phyloP scores from a whole-genome alignment of 352 stramenopile species.

The Globisporangium irregulare region DNA sequence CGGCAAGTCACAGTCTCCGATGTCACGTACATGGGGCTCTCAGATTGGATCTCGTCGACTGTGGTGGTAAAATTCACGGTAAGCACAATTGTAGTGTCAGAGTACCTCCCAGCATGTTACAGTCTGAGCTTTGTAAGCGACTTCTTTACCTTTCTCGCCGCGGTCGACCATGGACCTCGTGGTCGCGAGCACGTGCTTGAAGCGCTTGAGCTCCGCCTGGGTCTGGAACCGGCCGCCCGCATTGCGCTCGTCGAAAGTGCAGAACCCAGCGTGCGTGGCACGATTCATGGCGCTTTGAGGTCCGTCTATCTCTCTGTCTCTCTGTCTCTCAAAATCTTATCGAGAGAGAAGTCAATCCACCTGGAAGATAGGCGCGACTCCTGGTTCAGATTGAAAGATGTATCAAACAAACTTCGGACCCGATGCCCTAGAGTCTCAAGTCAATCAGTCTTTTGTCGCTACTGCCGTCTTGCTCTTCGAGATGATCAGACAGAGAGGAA shows the following conservation, averaged over 20 bases:
- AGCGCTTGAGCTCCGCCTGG: conserved; percentile 68
- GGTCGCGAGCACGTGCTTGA: conserved; percentile 64
- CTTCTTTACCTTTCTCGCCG: conserved; percentile 43
- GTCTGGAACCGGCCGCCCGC: conserved; percentile 71
- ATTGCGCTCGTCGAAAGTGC: conserved; percentile 76
- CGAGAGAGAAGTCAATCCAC: not conserved
- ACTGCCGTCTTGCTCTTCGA: not conserved
- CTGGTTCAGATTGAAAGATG: not conserved
- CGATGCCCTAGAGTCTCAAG: not conserved
- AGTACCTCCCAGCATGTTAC: not conserved
- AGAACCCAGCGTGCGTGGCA: conserved; percentile 61
- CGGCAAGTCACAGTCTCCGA: too few species aligned
- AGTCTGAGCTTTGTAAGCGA: too few species aligned
- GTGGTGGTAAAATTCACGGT: not conserved
- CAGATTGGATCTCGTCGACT: conserved; percentile 41
- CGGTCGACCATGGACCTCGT: conserved; percentile 49
- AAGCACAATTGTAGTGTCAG: not conserved
- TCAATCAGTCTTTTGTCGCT: not conserved
- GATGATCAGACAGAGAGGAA: conserved; percentile 9
- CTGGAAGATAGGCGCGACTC: not conserved
- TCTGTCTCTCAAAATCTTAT: not conserved
- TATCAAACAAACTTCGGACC: not conserved
- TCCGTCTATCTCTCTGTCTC: too few species aligned
- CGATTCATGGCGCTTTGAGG: conserved; percentile 42
- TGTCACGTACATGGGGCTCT: conserved; percentile 42